These are phyloP conservation scores for Sechiopsis laciniata DNA, from an alignment of 306 rosid genomes.

Conservation along the genomic window DNA sequence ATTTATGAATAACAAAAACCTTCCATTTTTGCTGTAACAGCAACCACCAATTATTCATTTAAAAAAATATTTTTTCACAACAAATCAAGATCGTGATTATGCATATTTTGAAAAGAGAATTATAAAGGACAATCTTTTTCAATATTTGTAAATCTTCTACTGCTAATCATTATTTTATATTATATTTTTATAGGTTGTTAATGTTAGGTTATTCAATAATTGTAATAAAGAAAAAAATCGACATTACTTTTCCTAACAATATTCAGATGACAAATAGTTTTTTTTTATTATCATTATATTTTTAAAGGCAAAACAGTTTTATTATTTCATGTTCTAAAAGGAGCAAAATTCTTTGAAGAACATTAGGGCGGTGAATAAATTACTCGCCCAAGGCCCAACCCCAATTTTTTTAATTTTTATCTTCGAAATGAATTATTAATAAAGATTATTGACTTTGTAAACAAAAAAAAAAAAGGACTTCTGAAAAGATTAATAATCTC, in stretches of 20 bases:
- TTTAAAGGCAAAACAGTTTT: too few species aligned
- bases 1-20: neutral
- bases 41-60: constrained; percentile 4
- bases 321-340: neutral
- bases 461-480: too few species aligned
- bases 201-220: neutral
- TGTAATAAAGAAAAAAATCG: neutral
- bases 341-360: neutral
- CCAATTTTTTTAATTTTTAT: too few species aligned
- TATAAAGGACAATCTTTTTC: neutral
- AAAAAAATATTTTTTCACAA: neutral
- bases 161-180: neutral
- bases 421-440: too few species aligned
- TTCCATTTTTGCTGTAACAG: neutral
- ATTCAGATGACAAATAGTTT: neutral
- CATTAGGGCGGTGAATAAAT: neutral
- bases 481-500: too few species aligned
- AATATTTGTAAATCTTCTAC: neutral
- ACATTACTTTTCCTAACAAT: neutral
- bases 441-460: too few species aligned
- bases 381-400: too few species aligned
- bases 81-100: neutral
- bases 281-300: too few species aligned
- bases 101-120: neutral
- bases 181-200: neutral